Conservation (phyloP, 2,329 filamentous ascomycete species). For the Daldinia sp. region DNA sequence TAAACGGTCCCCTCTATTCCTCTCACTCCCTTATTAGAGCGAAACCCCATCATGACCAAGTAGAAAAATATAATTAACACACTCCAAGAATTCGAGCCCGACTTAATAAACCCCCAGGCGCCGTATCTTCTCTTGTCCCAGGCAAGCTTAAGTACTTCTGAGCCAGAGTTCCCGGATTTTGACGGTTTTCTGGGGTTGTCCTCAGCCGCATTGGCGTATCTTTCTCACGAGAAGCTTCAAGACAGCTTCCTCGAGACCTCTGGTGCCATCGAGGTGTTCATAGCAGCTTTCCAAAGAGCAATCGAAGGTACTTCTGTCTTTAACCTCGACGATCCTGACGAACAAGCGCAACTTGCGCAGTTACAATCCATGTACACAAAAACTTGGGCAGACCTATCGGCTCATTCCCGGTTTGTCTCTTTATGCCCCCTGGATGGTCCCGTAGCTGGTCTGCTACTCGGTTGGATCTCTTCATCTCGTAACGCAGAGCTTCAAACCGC, state of each 20-base stretch:
- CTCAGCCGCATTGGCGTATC: slow-evolving; percentile 67
- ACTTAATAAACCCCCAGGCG: slow-evolving; percentile 59
- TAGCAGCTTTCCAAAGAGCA: slow-evolving; percentile 62
- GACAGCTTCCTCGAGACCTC: slow-evolving; percentile 58
- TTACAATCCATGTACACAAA: slow-evolving; percentile 65
- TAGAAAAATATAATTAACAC: slow-evolving; percentile 28
- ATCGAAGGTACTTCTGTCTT: slow-evolving; percentile 58
- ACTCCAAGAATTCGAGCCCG: slow-evolving; percentile 59
- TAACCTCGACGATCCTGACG: slow-evolving; percentile 60
- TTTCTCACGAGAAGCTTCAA: slow-evolving; percentile 66
- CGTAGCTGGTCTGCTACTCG: slow-evolving; percentile 57
- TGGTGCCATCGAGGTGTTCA: slow-evolving; percentile 57
- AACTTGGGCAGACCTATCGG: slow-evolving; percentile 64
- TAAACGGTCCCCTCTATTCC: slow-evolving; percentile 42
- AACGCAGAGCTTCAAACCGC: slow-evolving; percentile 64
- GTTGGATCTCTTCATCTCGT: slow-evolving; percentile 59
- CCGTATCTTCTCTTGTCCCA: slow-evolving; percentile 64
- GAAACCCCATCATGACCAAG: background rate
- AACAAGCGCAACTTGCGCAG: slow-evolving; percentile 60
- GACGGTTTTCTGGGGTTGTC: slow-evolving; percentile 67
- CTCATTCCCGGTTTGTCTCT: slow-evolving; percentile 60
- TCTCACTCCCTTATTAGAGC: background rate
- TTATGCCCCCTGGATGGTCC: slow-evolving; percentile 58
- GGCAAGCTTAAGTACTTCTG: slow-evolving; percentile 52
- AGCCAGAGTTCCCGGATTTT: slow-evolving; percentile 58